A percentile compares a stretch with the other conserved stretches of the same genome.
Evolutionary conservation across 352 stramenopile genomes (phyloP).

Genomic region (Phytophthora citricola): DNA sequence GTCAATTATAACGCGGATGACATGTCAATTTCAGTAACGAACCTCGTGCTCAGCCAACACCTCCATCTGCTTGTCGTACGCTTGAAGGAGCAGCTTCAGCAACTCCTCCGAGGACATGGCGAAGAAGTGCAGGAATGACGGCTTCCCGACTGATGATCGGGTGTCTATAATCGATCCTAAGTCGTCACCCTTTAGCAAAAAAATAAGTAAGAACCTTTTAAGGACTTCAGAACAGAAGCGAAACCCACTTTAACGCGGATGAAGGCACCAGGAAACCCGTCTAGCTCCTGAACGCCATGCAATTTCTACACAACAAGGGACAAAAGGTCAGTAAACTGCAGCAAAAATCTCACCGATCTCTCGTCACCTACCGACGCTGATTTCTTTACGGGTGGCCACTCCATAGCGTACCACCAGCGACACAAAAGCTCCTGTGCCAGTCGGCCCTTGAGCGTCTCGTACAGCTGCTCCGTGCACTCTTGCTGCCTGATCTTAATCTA

Average conservation of each 20-base stretch:
- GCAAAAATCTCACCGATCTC: background rate
- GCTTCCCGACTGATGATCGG: slow-evolving; percentile 67
- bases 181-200: slow-evolving; percentile 63
- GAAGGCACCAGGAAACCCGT: slow-evolving; percentile 78
- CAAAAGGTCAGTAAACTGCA: slow-evolving; percentile 8
- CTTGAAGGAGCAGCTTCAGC: slow-evolving; percentile 72
- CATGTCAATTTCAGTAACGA: background rate
- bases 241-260: slow-evolving; percentile 78
- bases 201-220: background rate
- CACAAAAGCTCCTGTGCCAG: slow-evolving; percentile 83
- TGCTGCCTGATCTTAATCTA: slow-evolving; percentile 89
- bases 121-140: slow-evolving; percentile 88
- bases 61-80: slow-evolving; percentile 88
- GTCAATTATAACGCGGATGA: slow-evolving; percentile 5
- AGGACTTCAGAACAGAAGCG: background rate
- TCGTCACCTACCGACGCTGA: slow-evolving; percentile 30
- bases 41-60: slow-evolving; percentile 78
- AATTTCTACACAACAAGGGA: slow-evolving; percentile 46
- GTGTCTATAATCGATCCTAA: slow-evolving; percentile 89
- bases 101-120: slow-evolving; percentile 75
- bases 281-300: slow-evolving; percentile 81
- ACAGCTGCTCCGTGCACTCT: slow-evolving; percentile 84
- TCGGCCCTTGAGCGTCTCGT: slow-evolving; percentile 78
- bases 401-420: slow-evolving; percentile 88
- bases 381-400: slow-evolving; percentile 69